Conservation (phyloP, 768 basidiomycete genomes). For the Multifurca ochricompacta region DNA sequence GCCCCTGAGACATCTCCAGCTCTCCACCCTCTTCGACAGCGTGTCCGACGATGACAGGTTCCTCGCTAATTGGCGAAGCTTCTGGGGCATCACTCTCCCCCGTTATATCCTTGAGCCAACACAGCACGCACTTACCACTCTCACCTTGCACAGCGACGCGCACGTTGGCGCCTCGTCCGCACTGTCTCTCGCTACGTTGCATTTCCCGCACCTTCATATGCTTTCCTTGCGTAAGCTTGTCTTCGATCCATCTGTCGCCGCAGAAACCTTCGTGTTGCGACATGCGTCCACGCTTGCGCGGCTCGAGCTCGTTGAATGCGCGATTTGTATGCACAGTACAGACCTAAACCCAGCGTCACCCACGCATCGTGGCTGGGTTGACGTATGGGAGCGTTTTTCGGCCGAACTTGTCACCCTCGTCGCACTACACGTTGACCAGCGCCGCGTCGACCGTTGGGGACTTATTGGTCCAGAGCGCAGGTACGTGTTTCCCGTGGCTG, state of each 20-base stretch:
- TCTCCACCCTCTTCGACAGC: not conserved
- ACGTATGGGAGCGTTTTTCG: not conserved
- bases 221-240: not conserved
- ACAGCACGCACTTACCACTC: not conserved
- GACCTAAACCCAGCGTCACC: not conserved
- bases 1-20: not conserved
- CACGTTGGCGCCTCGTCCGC: not conserved
- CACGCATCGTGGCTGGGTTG: not conserved
- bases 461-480: not conserved
- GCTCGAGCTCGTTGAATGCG: not conserved
- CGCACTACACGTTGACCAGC: not conserved
- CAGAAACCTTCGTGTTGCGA: not conserved
- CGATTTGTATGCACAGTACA: not conserved
- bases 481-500: not conserved
- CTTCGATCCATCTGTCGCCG: not conserved
- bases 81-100: not conserved
- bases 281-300: not conserved
- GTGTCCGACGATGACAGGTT: not conserved
- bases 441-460: not conserved
- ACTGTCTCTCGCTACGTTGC: not conserved
- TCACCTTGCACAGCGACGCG: not conserved
- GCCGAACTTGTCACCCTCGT: not conserved
- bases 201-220: not conserved
- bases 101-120: not conserved
- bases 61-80: not conserved